Base-by-base conservation (phyloP, 495 filamentous ascomycete genomes). In the Neurospora sp. region DNA sequence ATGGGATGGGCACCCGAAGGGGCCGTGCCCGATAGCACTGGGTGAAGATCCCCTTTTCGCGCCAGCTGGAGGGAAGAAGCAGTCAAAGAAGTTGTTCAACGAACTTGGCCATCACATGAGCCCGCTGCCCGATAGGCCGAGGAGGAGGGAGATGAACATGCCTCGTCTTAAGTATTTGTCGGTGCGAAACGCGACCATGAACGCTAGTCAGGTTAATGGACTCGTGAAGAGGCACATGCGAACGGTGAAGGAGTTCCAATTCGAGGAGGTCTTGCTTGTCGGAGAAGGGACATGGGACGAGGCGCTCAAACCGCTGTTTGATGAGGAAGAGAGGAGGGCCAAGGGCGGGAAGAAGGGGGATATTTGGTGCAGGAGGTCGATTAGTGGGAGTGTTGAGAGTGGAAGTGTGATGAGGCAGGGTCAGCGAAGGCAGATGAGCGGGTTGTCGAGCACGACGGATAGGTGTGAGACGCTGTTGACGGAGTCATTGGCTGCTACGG, bases 261-360 rank as follows among this genome's bases (percentile, higher is more conserved):
- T 94, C 78, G 88, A 92, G 77, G 88, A 90, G 71, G 87, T 91
- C 12, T 81, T 83, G 39, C 82, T 94, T 37, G 85, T 90, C 20
- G 83, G 81, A 70, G 81, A 79, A 39, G 92, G 90, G 27, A 89
- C 82, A 69, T 94, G 91, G 92, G 90, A 94, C 71, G 89, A 92
- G 68, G 92, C 91, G 2, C 84, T 94, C 4, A 87, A 86, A 39
- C 90, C 91, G 3, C 79, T 94, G 72, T 88, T 87, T 68, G 79
- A 81, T 20, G 78, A 68, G 31, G 53, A 35, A 7, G 53, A 16
- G 0, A 27, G 27, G 27, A 65, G 53, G 70, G 72, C 74, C 16
- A 69, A 75, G 2, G 73, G 77, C 69, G 70, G 68, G 3, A 75
- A 65, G 7, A 65, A 35, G 27, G 53, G 77, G 37, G 80, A 81